Evolutionary conservation across 2,329 filamentous ascomycete species (phyloP), one percentile per base, ranked within the genome.

Genomic region (Colletotrichum tropicale): DNA sequence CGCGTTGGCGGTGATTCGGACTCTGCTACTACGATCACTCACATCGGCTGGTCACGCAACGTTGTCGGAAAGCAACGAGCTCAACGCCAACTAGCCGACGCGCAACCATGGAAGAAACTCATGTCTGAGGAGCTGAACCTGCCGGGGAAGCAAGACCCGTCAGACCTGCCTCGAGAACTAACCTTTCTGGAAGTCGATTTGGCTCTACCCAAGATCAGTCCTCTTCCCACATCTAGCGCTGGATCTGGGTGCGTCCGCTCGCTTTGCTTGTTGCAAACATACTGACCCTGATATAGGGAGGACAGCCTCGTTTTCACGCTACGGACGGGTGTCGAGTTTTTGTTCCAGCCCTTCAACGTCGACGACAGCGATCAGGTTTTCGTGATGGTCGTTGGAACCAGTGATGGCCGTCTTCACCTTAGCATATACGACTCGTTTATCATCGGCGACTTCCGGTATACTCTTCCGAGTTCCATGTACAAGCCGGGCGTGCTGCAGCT

Each of bases 391-490:
- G 90, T 94, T 4, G 94, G 94, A 6, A 94, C 93, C 6, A 90
- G 91, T 71, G 90, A 95, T 77, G 94, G 94, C 10, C 89, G 87
- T 21, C 88, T 98, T 15, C 93, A 96, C 81, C 87, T 98, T 21
- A 95, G 93, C 79, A 95, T 98, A 64, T 96, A 96, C 82, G 94
- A 98, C 82, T 96, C 94, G 8, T 95, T 98, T 80, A 90, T 94
- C 75, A 93, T 98, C 74, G 95, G 95, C 5, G 89, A 85, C 15
- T 93, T 96, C 76, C 83, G 86, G 74, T 88, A 89, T 72, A 89
- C 87, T 32, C 82, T 83, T 3, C 86, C 84, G 6, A 80, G 77
- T 24, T 68, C 76, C 2, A 70, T 76, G 66, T 70, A 76, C 24
- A 79, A 81, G 32, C 74, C 62, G 72, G 71, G 77, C 9, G 81